phyloP scores from a whole-genome alignment of 1,284 basidiomycete species.

The Melampsora larici-populina region DNA sequence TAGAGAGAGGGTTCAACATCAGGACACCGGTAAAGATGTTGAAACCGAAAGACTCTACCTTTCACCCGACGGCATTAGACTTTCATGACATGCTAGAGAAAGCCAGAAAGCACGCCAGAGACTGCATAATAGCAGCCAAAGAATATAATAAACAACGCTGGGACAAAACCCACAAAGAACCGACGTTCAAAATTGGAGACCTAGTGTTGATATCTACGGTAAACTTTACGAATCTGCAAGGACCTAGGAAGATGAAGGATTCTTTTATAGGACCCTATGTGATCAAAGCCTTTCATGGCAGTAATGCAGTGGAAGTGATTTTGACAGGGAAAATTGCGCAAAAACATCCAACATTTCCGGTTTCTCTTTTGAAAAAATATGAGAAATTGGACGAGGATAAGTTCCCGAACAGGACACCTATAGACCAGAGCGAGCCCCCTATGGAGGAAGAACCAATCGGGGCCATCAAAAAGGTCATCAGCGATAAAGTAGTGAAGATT shows the following conservation, averaged over 20 bases:
- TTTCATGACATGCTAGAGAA: background rate
- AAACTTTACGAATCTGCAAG: background rate
- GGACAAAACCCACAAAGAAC: too few species aligned
- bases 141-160: background rate
- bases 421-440: background rate
- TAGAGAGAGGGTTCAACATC: too few species aligned
- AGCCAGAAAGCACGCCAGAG: background rate
- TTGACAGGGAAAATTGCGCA: background rate
- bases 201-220: background rate
- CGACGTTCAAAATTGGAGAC: background rate
- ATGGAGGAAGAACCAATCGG: background rate
- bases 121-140: background rate
- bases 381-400: too few species aligned
- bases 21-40: too few species aligned
- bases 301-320: conserved; percentile 7
- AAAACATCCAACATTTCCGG: conserved; percentile 19
- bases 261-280: background rate
- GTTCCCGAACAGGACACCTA: background rate
- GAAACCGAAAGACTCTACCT: background rate
- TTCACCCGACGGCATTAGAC: background rate
- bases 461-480: background rate
- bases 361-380: conserved; percentile 12
- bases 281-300: conserved; percentile 2
- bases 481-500: background rate
- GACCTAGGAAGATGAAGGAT: background rate